Evolutionary conservation across 1,284 basidiomycete genomes (phyloP), one percentile per base, ranked within the genome.

Genomic region (Laetiporus sulphureus): DNA sequence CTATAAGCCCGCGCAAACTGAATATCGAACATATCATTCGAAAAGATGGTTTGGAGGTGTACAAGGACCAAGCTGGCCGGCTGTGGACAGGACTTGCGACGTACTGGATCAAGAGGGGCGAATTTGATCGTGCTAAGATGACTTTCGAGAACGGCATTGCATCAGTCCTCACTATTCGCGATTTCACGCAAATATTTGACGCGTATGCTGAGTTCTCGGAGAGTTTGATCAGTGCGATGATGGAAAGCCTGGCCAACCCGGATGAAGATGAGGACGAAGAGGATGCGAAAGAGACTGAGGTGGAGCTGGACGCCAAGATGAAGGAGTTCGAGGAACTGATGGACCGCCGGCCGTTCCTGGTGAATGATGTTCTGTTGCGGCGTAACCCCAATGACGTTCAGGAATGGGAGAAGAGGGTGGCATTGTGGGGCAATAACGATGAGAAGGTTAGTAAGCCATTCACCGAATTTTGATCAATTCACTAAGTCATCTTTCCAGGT

Each of bases 401-500:
- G 55, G 96, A 99, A 62, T 99, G 96, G 96, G 95, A 98, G 68
- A 99, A 99, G 67, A 74, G 94, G 8, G 80, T 98, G n/a, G 91
- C 91, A 3, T 65, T 99, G 31, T 93, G 84, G 76, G 95, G 88
- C 11, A 84, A 91, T 38, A 79, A 97, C 54, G 95, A 99, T 60
- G 90, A 87, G 53, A 93, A 93, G 72, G 86, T 86, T 53, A 20
- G 63, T 31, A 25, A 18, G 15, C n/a, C 11, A 5, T 25, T 25
- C 21, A 12, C 3, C 7, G 11, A 3, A 30, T 7, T 18, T 16
- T 22, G 20, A 15, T 3, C 15, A 2, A 6, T 36, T 18, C n/a
- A 47, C 20, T 25, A 27, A 8, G 13, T 4, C 8, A 30, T 20
- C 16, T 45, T 33, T 20, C 15, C 49, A 91, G 84, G 87, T 97